Evolutionary conservation across 495 filamentous ascomycete species (phyloP).

Genomic region (Lophiotrema nucula): DNA sequence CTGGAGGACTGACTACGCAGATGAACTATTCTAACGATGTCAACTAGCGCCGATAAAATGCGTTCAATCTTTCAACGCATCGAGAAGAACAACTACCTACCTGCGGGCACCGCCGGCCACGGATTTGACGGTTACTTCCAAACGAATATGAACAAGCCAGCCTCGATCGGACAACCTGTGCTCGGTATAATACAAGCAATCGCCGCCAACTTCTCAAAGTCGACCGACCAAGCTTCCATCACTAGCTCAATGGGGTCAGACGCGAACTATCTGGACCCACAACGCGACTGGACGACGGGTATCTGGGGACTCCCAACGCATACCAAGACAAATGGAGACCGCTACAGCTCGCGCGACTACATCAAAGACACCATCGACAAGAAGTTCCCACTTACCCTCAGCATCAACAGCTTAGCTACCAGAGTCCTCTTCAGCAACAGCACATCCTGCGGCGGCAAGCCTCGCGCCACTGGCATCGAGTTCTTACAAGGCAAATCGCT

Average conservation of each 20-base stretch:
- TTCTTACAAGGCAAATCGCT: constrained; percentile 60
- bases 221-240: constrained; percentile 8
- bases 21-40: background rate
- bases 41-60: constrained; percentile 47
- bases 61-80: constrained; percentile 49
- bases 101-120: constrained; percentile 48
- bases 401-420: constrained; percentile 60
- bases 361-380: constrained; percentile 53
- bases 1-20: background rate
- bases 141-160: constrained; percentile 39
- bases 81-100: constrained; percentile 56
- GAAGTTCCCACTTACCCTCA: constrained; percentile 54
- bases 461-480: constrained; percentile 60
- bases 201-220: constrained; percentile 17
- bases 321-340: constrained; percentile 46
- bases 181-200: constrained; percentile 36
- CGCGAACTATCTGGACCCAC: constrained; percentile 41
- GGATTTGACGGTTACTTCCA: constrained; percentile 60
- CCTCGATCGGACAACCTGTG: constrained; percentile 37
- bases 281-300: constrained; percentile 44
- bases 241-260: constrained; percentile 34
- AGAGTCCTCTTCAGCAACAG: constrained; percentile 55
- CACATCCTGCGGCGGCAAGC: constrained; percentile 39
- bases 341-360: constrained; percentile 56
- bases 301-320: constrained; percentile 58